Conservation (phyloP, 805 yeast genomes). For the Zygosaccharomyces gambellarensis region DNA sequence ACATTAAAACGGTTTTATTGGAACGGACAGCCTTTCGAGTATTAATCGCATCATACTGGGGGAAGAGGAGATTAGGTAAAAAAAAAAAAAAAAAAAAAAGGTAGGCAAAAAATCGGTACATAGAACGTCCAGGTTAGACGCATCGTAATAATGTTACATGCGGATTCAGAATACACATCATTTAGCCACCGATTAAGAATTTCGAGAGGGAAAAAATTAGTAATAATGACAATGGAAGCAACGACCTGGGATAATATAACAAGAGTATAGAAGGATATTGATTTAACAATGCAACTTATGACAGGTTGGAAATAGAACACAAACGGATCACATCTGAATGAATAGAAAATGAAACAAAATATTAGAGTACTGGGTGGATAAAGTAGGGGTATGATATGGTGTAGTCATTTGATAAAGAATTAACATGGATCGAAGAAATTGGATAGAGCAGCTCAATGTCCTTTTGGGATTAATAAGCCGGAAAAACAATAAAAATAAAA, state of each 20-base stretch:
- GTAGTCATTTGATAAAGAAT: neutral
- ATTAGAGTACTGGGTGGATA: neutral
- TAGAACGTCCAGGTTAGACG: neutral
- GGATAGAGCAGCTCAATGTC: neutral
- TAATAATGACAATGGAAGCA: neutral
- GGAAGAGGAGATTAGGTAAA: neutral
- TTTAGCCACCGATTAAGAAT: conserved; percentile 1
- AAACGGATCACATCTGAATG: neutral
- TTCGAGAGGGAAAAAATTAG: neutral
- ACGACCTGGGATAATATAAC: neutral
- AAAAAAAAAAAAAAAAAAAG: neutral
- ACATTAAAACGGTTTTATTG: neutral
- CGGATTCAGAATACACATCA: neutral
- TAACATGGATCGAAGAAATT: neutral
- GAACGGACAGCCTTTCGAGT: neutral
- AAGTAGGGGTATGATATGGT: neutral
- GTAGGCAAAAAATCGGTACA: neutral
- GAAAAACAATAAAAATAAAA: conserved; percentile 1
- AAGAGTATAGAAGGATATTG: conserved; percentile 1
- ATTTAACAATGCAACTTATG: conserved; percentile 1
- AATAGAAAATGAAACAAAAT: neutral
- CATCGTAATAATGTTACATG: conserved; percentile 3
- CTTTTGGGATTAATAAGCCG: neutral
- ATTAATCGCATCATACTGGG: neutral
- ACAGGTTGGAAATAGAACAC: conserved; percentile 3